Conservation (phyloP, 768 basidiomycete genomes). For the Tulasnella sp. region DNA sequence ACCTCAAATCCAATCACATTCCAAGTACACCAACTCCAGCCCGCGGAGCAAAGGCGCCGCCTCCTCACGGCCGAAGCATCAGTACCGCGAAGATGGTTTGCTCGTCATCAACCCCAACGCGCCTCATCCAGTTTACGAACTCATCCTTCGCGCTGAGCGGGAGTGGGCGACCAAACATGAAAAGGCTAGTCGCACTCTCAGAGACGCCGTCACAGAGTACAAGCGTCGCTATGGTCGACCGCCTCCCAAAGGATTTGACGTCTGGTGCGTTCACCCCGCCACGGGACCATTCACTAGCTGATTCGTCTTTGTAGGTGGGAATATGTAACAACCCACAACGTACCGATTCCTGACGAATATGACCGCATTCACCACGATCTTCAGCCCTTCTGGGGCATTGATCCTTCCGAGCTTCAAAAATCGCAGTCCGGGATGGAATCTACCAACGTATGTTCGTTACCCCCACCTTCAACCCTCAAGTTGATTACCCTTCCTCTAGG, state of each 20-base stretch:
- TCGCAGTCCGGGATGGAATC: not conserved
- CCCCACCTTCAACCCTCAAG: not conserved
- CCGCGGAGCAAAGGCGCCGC: too few relatives aligned
- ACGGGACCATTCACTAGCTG: not conserved
- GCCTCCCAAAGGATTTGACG: slow-evolving; percentile 36
- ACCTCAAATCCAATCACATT: too few relatives aligned
- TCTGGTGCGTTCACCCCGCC: slow-evolving; percentile 26
- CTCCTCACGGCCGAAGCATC: slow-evolving; percentile 22
- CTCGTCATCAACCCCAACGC: slow-evolving; percentile 29
- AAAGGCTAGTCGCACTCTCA: slow-evolving; percentile 30
- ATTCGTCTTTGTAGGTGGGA: slow-evolving; percentile 30
- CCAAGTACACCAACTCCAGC: too few relatives aligned
- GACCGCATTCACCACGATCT: slow-evolving; percentile 37
- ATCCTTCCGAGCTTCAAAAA: slow-evolving; percentile 20
- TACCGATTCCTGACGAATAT: slow-evolving; percentile 43
- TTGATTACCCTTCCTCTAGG: not conserved
- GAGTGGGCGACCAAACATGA: slow-evolving; percentile 30
- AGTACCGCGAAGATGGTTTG: slow-evolving; percentile 26
- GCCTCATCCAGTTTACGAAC: slow-evolving; percentile 36
- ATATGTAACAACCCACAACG: slow-evolving; percentile 34
- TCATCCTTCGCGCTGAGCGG: slow-evolving; percentile 31
- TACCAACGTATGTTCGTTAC: not conserved
- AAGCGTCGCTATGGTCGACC: slow-evolving; percentile 26
- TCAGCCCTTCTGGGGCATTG: slow-evolving; percentile 35
- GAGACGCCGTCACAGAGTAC: slow-evolving; percentile 32